phyloP scores from a whole-genome alignment of 495 filamentous ascomycete species.

The Trichoderma parareesei region DNA sequence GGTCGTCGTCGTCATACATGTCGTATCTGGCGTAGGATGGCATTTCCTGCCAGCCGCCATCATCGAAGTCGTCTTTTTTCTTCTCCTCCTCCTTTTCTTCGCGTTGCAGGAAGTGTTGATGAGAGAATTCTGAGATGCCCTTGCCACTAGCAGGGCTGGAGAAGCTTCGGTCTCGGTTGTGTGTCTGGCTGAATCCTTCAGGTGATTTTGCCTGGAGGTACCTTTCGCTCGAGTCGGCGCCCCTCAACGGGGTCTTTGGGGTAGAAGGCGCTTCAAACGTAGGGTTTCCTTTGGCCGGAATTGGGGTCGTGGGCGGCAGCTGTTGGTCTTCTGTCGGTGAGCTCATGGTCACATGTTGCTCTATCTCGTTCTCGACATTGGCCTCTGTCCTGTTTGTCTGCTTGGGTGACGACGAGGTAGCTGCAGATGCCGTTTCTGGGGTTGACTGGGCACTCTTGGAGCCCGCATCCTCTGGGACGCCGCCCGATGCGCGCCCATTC shows the following conservation, averaged over 20 bases:
- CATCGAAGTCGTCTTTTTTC: constrained; percentile 41
- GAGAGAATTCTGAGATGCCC: constrained; percentile 77
- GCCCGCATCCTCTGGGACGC: neutral
- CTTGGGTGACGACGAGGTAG: neutral
- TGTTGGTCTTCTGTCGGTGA: neutral
- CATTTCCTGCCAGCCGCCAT: constrained; percentile 83
- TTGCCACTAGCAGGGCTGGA: constrained; percentile 12
- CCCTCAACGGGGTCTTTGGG: neutral
- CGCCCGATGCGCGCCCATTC: neutral
- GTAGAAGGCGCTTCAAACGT: neutral
- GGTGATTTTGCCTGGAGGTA: neutral
- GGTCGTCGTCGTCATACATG: constrained; percentile 90
- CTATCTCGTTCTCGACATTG: neutral
- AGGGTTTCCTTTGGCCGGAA: neutral
- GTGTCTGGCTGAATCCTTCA: neutral
- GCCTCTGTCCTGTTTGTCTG: neutral
- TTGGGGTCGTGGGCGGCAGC: neutral
- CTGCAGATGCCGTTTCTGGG: neutral
- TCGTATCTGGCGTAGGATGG: constrained; percentile 86
- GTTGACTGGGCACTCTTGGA: neutral
- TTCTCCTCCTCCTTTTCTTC: constrained; percentile 26
- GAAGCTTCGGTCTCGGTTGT: neutral
- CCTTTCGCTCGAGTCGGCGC: neutral
- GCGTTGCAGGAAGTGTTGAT: constrained; percentile 65
- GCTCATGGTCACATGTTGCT: neutral